Evolutionary conservation across 2,329 filamentous ascomycete genomes (phyloP), one percentile per base, ranked within the genome.

Genomic region (Lasiodiplodia sp.): DNA sequence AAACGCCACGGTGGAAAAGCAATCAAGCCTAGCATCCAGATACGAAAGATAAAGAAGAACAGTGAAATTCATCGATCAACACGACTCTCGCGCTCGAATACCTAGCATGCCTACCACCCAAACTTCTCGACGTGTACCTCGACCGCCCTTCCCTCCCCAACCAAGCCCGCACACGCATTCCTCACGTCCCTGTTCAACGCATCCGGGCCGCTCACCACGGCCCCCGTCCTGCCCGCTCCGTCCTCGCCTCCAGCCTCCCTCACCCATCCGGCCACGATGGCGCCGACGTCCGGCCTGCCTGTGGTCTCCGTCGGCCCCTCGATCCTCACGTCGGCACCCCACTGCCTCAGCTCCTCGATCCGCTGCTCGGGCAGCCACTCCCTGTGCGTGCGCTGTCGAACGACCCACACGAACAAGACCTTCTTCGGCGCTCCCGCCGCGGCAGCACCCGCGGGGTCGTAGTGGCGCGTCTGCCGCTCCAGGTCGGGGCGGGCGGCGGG

Each of bases 111-210:
- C 44, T 47, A 91, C 89, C 89, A 91, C 1, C 88, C 88, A 82
- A 90, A 91, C 74, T 91, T 91, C 85, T 91, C 89, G 31, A 90
- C 85, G 34, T 83, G 80, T 60, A 91, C 80, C 66, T 82, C 76
- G 3, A 91, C 78, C 73, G 86, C 75, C 58, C 75, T 76, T 0
- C 88, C 88, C 8, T 79, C 71, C 65, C 78, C 76, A 11, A 87
- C 79, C 69, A 87, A 77, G 6, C 74, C 73, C 1, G 87, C 84
- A 74, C 86, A 88, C 2, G 80, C 78, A 75, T 91, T 91, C 72
- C 88, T 82, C n/a, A 88, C 86, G 66, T 81, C 80, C 38, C 88
- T 78, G 60, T 90, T 89, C 76, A 91, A 79, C 1, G 84, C 84
- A 74, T 91, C 87, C 2, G 89, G 89, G 0, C 89, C 89, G 37